Evolutionary conservation across 805 yeast genomes (phyloP), one percentile per base, ranked within the genome.

Genomic region (Maudiozyma barnettii): DNA sequence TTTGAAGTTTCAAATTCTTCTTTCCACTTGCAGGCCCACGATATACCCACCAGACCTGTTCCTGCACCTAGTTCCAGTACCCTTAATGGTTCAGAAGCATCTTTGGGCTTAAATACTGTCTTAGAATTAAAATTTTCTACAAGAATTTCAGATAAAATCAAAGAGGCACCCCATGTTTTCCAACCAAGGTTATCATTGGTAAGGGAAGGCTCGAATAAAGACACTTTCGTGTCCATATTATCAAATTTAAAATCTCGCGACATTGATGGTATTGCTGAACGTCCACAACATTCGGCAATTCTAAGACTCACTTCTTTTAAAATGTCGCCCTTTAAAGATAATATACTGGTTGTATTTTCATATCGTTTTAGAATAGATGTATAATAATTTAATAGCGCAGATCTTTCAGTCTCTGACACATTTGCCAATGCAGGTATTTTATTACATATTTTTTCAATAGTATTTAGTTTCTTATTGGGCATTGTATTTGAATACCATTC

Each of bases 131-230:
- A 55, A 9, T 59, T 57, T 23, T 61, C 54, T 5, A 73, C 61
- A 3, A 87, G 60, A 22, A 84, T 64, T 26, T 67, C 67, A 3
- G 93, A 75, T 21, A 93, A 66, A 5, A 87, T 73, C 22, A 84
- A 66, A 0, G 97, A 79, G 0, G 97, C 84, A 0, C 98, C 99
- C 99, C 99, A 91, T 0, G 99, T 91, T 52, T 91, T 88, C 61
- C 88, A 72, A 0, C 99, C 99, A 20, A 93, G 67, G 51, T 83
- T 84, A 64, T 93, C 99, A 36, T 79, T 77, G 0, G 96, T 86
- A 50, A 91, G 68, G 0, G 95, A 79, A 0, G 98, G 98, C 58
- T 91, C 99, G 49, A 73, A 72, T 26, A 91, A 64, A 21, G 55
- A 51, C 3, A 65, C 62, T 2, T 56, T 49, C 0, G 54, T 55